A percentile compares a stretch with the other conserved stretches of the same genome.
phyloP scores from a whole-genome alignment of 225 moss, liverwort and hornwort species.

The Neckera pumila region DNA sequence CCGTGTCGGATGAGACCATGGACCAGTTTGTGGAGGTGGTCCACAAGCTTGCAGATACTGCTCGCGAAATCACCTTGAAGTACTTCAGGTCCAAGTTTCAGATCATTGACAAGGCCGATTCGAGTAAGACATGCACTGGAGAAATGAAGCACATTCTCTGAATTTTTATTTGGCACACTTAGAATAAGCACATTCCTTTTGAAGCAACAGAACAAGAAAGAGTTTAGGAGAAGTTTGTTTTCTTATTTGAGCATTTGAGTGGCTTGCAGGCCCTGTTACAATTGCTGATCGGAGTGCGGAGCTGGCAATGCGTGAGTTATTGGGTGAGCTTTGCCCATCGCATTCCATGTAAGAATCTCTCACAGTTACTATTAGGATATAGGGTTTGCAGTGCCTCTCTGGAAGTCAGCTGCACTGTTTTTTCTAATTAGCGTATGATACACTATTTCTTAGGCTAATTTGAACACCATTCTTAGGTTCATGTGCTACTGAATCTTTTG shows the following conservation, averaged over 20 bases:
- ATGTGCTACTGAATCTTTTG: not conserved
- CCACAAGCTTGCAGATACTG: conserved; percentile 69
- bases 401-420: not conserved
- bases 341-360: conserved; percentile 34
- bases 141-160: not conserved
- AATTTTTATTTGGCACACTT: not conserved
- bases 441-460: not conserved
- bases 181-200: not conserved
- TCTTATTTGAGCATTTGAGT: not conserved
- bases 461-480: not conserved
- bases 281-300: conserved; percentile 77
- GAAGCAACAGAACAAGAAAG: not conserved
- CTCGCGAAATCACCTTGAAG: conserved; percentile 59
- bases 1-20: conserved; percentile 8
- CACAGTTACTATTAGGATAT: not conserved
- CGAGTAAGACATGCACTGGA: conserved; percentile 42
- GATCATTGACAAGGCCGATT: conserved; percentile 74
- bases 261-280: conserved; percentile 75
- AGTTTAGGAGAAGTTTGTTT: not conserved
- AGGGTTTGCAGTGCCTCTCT: not conserved
- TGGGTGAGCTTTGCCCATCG: conserved; percentile 38
- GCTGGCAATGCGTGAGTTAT: conserved; percentile 64
- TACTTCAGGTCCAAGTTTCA: conserved; percentile 70
- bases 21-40: conserved; percentile 58
- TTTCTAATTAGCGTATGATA: not conserved